These are phyloP conservation scores for Alternaria sp. DNA, from an alignment of 2,329 filamentous ascomycete species.

Conservation along the genomic window DNA sequence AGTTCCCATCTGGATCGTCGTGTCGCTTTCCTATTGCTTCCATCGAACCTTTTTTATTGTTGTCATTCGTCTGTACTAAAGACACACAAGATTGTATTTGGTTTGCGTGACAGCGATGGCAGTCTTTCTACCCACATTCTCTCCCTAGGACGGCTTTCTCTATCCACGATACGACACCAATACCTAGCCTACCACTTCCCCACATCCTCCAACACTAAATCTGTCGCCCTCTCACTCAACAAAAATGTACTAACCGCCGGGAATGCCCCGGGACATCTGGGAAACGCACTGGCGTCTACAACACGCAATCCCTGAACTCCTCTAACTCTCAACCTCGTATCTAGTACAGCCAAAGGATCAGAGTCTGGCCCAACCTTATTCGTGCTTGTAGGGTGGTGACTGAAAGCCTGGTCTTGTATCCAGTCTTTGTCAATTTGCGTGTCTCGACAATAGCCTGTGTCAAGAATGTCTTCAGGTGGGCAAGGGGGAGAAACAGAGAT, in stretches of 20 bases:
- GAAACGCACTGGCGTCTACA: constrained; percentile 38
- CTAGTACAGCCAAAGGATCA: constrained; percentile 46
- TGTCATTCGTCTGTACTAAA: background rate
- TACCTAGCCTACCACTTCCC: background rate
- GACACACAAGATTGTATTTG: fast-evolving
- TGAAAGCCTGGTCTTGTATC: constrained; percentile 30
- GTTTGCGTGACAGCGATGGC: background rate
- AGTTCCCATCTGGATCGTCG: constrained; percentile 1
- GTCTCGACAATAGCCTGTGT: constrained; percentile 31
- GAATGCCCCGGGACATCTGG: constrained; percentile 59
- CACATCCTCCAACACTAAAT: constrained; percentile 31
- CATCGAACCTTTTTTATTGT: background rate
- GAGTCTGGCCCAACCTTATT: constrained; percentile 35
- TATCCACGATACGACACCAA: background rate
- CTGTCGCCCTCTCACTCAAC: constrained; percentile 30
- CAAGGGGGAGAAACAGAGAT: constrained; percentile 52
- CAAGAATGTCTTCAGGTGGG: constrained; percentile 45
- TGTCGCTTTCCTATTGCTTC: background rate
- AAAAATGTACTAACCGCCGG: constrained; percentile 60
- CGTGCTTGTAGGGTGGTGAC: constrained; percentile 30
- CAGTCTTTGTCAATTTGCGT: constrained; percentile 26
- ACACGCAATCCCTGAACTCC: constrained; percentile 63
- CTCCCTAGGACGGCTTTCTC: background rate
- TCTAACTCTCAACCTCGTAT: constrained; percentile 47
- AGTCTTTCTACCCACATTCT: background rate